phyloP scores from a whole-genome alignment of 2,329 filamentous ascomycete species.

The Dendryphion nanum region DNA sequence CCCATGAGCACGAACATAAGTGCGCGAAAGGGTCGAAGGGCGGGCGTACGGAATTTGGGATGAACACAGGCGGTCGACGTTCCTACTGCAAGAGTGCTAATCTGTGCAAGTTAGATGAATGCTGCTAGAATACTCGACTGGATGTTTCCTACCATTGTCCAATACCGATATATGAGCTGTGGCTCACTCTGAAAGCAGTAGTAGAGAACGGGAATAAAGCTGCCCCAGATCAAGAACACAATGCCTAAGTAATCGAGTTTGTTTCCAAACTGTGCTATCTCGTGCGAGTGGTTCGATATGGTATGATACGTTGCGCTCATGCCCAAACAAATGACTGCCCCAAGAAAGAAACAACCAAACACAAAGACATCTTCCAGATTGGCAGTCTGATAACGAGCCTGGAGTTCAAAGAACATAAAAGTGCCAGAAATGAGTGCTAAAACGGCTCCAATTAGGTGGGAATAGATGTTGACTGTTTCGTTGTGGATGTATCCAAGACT shows the following conservation, averaged over 20 bases:
- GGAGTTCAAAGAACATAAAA: constrained; percentile 22
- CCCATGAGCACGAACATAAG: constrained; percentile 89
- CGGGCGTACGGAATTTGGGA: constrained; percentile 79
- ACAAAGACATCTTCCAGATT: constrained; percentile 35
- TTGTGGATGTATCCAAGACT: constrained; percentile 66
- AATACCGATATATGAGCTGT: constrained; percentile 66
- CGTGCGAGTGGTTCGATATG: constrained; percentile 77
- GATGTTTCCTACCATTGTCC: constrained; percentile 62
- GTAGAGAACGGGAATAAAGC: constrained; percentile 78
- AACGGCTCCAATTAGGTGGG: constrained; percentile 55
- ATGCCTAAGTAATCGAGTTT: constrained; percentile 95
- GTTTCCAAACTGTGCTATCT: constrained; percentile 80
- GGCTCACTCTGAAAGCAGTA: constrained; percentile 62
- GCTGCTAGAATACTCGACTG: not conserved
- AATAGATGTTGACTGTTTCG: constrained; percentile 70
- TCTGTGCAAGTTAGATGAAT: constrained; percentile 51
- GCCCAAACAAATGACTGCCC: constrained; percentile 45
- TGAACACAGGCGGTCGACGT: constrained; percentile 76
- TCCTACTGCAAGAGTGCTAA: constrained; percentile 71
- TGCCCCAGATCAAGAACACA: constrained; percentile 85
- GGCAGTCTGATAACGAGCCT: constrained; percentile 34
- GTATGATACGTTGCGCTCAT: constrained; percentile 73
- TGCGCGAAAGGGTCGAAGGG: constrained; percentile 81
- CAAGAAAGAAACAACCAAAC: constrained; percentile 40
- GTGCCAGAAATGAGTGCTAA: constrained; percentile 18